Conservation (phyloP, 1,139 yeast species). For the Oligophagozyma castellii region DNA sequence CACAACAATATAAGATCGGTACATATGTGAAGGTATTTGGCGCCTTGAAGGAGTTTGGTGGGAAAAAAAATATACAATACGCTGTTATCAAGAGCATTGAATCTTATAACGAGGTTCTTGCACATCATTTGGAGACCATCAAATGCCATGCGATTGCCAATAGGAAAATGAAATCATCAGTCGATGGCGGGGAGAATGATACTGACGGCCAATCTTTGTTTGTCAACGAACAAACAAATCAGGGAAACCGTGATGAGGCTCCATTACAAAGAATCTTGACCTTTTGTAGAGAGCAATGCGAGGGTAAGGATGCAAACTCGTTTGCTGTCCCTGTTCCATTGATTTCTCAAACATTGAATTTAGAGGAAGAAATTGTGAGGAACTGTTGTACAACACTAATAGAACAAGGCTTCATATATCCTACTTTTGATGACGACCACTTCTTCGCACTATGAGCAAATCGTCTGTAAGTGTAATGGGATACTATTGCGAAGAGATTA, state of each 20-base stretch:
- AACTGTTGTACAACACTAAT: slow-evolving; percentile 38
- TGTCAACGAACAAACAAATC: slow-evolving; percentile 16
- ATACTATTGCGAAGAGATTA: neutral
- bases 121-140: slow-evolving; percentile 66
- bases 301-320: slow-evolving; percentile 39
- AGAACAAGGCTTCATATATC: slow-evolving; percentile 53
- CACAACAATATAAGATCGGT: slow-evolving; percentile 26
- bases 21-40: slow-evolving; percentile 63
- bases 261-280: slow-evolving; percentile 32
- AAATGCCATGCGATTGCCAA: slow-evolving; percentile 39
- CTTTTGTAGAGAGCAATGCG: slow-evolving; percentile 35
- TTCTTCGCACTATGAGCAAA: slow-evolving; percentile 35
- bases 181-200: slow-evolving; percentile 4
- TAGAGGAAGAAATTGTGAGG: slow-evolving; percentile 37
- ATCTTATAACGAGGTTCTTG: slow-evolving; percentile 63
- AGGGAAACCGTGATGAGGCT: slow-evolving; percentile 25
- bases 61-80: slow-evolving; percentile 51
- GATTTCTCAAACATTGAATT: slow-evolving; percentile 40
- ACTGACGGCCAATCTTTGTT: slow-evolving; percentile 2
- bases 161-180: slow-evolving; percentile 14
- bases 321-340: slow-evolving; percentile 61
- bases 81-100: slow-evolving; percentile 45
- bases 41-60: slow-evolving; percentile 55
- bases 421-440: slow-evolving; percentile 52
- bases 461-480: neutral